phyloP scores from a whole-genome alignment of 352 stramenopile species.

The Lagenidium giganteum region DNA sequence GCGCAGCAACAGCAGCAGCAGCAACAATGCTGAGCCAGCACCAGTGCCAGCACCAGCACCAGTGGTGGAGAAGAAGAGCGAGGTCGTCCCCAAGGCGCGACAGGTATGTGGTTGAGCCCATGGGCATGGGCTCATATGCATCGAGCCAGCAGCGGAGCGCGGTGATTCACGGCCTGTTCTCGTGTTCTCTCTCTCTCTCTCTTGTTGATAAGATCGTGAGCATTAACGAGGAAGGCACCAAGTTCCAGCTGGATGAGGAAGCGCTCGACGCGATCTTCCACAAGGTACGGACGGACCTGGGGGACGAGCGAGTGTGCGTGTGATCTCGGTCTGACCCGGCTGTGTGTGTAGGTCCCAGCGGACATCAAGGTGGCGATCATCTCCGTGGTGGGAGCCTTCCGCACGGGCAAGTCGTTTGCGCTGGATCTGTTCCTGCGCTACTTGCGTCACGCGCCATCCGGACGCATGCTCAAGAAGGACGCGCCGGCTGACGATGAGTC shows the following conservation, averaged over 20 bases:
- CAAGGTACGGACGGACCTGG: constrained; percentile 14
- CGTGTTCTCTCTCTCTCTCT: no score
- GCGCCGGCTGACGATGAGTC: constrained; percentile 27
- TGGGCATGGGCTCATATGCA: no score
- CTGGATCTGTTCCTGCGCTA: constrained; percentile 96
- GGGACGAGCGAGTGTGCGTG: background rate
- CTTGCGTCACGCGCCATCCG: constrained; percentile 64
- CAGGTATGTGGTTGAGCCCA: no score
- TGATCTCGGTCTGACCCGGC: background rate
- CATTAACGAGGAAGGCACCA: constrained; percentile 85
- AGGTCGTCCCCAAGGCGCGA: no score
- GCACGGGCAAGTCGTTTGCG: constrained; percentile 97
- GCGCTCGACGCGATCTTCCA: constrained; percentile 61
- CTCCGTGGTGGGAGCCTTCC: constrained; percentile 96
- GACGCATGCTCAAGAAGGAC: constrained; percentile 28
- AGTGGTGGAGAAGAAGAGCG: no score
- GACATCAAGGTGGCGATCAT: constrained; percentile 96
- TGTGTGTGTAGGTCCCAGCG: constrained; percentile 33
- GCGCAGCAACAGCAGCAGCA: no score
- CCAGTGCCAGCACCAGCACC: no score
- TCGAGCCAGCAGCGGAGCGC: no score
- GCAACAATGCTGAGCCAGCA: no score
- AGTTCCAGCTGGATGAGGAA: constrained; percentile 75
- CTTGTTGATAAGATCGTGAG: constrained; percentile 88
- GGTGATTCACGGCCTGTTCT: no score